Base-by-base conservation (phyloP, 306 rosid genomes). In the Neltuma alba region DNA sequence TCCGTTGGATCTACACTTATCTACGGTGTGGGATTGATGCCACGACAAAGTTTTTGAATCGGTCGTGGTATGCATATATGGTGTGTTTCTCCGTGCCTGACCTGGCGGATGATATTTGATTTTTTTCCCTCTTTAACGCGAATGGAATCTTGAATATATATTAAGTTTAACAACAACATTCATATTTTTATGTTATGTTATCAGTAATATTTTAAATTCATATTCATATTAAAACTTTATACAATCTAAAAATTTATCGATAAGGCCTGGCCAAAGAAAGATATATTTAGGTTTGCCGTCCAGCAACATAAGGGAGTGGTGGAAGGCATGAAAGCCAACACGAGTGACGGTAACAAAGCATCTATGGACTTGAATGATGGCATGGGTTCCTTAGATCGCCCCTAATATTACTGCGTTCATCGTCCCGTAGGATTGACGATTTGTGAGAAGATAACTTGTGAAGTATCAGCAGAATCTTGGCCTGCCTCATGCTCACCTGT, bases 1-100 rank as follows among this genome's bases (percentile, higher is more conserved):
- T 68, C 83, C 97, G 20, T 91, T 61, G 12, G 98, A 92, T 95
- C 18, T 0, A 4, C 0, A 0, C 16, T 42, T 80, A 88, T 90
- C 90, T 28, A 90, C 93, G 98, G 92, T 76, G 30, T 1, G 21
- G 0, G 79, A 2, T 52, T 21, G 2, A 37, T 47, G 68, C 80
- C 57, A 8, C 2, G 23, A 23, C 34, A 63, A 8, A 33, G 40
- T 18, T 5, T 5, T 30, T 4, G n/a, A 16, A 47, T 2, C 16
- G 54, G 54, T 47, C 0, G 6, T 16, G 0, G 21, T 16, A 14
- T 16, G n/a, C 21, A 47, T 47, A 20, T n/a, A 1, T 4, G 30
- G 71, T 48, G 25, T 50, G 23, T 50, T 16, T 18, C 70, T 15
- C 0, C 6, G 21, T 11, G 61, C 5, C 16, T 23, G 33, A 23